These are phyloP conservation scores for Nicotiana rustica DNA, from an alignment of 305 asterid species.

Conservation along the genomic window DNA sequence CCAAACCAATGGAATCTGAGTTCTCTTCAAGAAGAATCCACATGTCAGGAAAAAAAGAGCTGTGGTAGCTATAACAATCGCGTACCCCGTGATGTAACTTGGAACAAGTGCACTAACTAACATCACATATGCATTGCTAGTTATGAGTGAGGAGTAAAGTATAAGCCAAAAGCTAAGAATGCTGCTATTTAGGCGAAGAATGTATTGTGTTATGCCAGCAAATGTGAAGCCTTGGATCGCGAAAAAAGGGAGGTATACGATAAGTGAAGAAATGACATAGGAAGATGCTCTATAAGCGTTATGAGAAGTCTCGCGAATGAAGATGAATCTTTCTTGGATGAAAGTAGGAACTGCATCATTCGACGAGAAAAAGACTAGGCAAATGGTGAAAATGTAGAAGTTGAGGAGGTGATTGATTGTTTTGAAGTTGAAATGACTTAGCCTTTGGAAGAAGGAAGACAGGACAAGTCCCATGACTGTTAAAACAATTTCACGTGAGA, in stretches of 20 bases:
- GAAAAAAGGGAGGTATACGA: slow-evolving; percentile 85
- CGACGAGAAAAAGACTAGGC: slow-evolving; percentile 82
- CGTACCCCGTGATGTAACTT: slow-evolving; percentile 88
- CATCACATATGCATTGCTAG: slow-evolving; percentile 91
- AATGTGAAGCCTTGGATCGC: slow-evolving; percentile 83
- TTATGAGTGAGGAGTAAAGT: slow-evolving; percentile 78
- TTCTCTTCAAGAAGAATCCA: slow-evolving; percentile 83
- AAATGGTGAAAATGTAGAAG: slow-evolving; percentile 80
- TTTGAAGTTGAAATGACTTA: slow-evolving; percentile 48
- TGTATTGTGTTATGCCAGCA: slow-evolving; percentile 63
- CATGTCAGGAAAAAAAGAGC: slow-evolving; percentile 92
- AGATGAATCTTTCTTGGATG: slow-evolving; percentile 87
- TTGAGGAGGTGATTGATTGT: slow-evolving; percentile 73
- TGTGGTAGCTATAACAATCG: slow-evolving; percentile 86
- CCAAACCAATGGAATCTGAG: slow-evolving; percentile 77
- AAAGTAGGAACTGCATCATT: slow-evolving; percentile 90
- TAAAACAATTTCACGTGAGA: slow-evolving; percentile 75
- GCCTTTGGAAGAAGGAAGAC: slow-evolving; percentile 70
- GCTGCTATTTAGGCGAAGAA: slow-evolving; percentile 58
- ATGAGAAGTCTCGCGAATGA: slow-evolving; percentile 89
- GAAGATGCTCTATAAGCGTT: slow-evolving; percentile 84
- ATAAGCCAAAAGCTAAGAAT: slow-evolving; percentile 74
- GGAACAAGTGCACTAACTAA: slow-evolving; percentile 86
- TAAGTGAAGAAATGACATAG: slow-evolving; percentile 77
- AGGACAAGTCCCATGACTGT: slow-evolving; percentile 77